phyloP scores from a whole-genome alignment of 2,329 filamentous ascomycete species.

The Lachnellula cervina region DNA sequence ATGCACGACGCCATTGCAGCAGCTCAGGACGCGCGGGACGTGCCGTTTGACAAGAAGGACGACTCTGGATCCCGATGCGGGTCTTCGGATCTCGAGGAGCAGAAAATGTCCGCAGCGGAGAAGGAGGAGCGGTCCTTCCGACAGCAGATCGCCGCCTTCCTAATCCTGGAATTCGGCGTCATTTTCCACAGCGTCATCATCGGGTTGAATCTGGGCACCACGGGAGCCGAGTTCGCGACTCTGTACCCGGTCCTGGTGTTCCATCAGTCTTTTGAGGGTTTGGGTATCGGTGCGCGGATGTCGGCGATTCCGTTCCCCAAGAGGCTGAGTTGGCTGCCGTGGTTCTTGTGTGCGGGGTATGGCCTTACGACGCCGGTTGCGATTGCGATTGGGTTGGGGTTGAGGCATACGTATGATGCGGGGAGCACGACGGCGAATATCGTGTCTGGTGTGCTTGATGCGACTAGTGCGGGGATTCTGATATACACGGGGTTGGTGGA shows the following conservation, averaged over 20 bases:
- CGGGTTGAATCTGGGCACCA: conserved; percentile 57
- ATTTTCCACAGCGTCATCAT: conserved; percentile 62
- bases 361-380: conserved; percentile 49
- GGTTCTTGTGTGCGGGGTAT: conserved; percentile 44
- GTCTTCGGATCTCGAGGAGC: conserved; percentile 4
- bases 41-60: conserved; percentile 11
- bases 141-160: conserved; percentile 42
- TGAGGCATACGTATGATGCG: conserved; percentile 39
- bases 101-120: neutral
- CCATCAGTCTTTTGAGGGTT: conserved; percentile 59
- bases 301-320: conserved; percentile 49
- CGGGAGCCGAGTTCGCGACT: conserved; percentile 50
- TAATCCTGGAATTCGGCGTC: conserved; percentile 43
- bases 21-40: conserved; percentile 17
- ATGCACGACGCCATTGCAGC: conserved; percentile 18
- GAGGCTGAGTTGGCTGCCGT: conserved; percentile 41
- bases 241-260: conserved; percentile 58
- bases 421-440: conserved; percentile 39
- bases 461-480: conserved; percentile 44
- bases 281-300: conserved; percentile 57
- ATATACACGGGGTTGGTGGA: conserved; percentile 48
- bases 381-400: conserved; percentile 45
- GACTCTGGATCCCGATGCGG: no score
- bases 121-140: conserved; percentile 33
- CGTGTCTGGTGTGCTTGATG: conserved; percentile 42